phyloP scores from a whole-genome alignment of 2,329 filamentous ascomycete species.

The Monilinia laxa region DNA sequence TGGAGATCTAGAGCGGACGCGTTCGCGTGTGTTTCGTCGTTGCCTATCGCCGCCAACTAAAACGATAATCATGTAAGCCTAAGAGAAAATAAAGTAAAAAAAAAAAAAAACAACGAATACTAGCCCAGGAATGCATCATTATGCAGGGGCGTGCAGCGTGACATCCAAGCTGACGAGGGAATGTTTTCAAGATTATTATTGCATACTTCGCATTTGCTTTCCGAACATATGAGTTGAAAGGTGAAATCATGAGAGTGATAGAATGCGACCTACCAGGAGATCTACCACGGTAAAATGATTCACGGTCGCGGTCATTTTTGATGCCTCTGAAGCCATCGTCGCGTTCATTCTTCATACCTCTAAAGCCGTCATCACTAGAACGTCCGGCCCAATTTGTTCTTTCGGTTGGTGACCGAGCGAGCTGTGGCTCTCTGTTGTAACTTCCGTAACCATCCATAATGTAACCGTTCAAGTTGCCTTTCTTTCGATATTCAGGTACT shows the following conservation, averaged over 20 bases:
- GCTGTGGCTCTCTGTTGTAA: slow-evolving; percentile 38
- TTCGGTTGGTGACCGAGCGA: slow-evolving; percentile 40
- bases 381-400: slow-evolving; percentile 41
- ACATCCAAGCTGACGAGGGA: background rate
- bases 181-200: background rate
- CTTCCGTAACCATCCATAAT: slow-evolving; percentile 37
- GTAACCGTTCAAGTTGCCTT: slow-evolving; percentile 20
- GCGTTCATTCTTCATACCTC: slow-evolving; percentile 29
- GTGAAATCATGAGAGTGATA: background rate
- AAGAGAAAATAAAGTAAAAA: slow-evolving; percentile 28
- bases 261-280: slow-evolving; percentile 63
- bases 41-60: slow-evolving; percentile 54
- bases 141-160: background rate
- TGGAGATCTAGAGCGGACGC: slow-evolving; percentile 67
- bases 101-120: slow-evolving; percentile 28
- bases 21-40: slow-evolving; percentile 51
- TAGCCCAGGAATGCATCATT: slow-evolving; percentile 5
- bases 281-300: slow-evolving; percentile 64
- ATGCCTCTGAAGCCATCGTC: slow-evolving; percentile 29
- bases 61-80: slow-evolving; percentile 20
- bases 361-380: slow-evolving; percentile 28
- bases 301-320: slow-evolving; percentile 49
- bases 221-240: background rate
- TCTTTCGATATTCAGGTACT: slow-evolving; percentile 18
- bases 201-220: background rate